Evolutionary conservation across 306 rosid species (phyloP), one percentile per base, ranked within the genome.

Genomic region (Erythrophleum fordii): DNA sequence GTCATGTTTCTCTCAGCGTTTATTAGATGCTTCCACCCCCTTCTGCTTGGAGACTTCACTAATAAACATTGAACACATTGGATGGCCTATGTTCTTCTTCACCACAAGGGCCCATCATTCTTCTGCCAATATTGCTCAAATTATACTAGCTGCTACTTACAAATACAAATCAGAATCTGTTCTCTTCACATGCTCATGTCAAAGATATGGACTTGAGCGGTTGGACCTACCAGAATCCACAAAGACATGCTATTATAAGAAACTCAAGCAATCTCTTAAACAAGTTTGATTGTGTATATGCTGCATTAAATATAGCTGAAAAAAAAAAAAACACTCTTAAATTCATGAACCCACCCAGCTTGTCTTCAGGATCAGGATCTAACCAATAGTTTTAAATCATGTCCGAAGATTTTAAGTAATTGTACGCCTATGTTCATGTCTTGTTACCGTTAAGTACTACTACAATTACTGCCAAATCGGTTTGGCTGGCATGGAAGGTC

Each of bases 141-240:
- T 82, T 58, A 73, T 46, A 42, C 58, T 61, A 31, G 22, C 68
- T 76, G 52, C 73, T 41, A 73, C 5, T n/a, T 20, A 9, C 29
- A 39, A 58, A 9, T 83, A 71, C 31, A 66, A 80, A 74, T 74
- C 82, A 65, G 17, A 73, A 72, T 75, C 34, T 80, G 80, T 72
- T 75, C 73, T 74, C 78, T 69, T 81, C 97, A 90, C 93, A 83
- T 90, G 89, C 41, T 78, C 49, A 34, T 87, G 93, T 90, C 87
- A 66, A 72, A 73, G n/a, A n/a, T 20, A 55, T 77, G 56, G 55
- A 65, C 1, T 73, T 71, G 22, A 67, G 44, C 81, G 31, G 52
- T 80, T 83, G 87, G 90, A 79, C 89, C 91, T 70, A 75, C 20
- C 55, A 74, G 61, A 79, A 76, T 70, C 80, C 74, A 46, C 46